Evolutionary conservation across 495 filamentous ascomycete genomes (phyloP).

Genomic region (Trichoderma gamsii): DNA sequence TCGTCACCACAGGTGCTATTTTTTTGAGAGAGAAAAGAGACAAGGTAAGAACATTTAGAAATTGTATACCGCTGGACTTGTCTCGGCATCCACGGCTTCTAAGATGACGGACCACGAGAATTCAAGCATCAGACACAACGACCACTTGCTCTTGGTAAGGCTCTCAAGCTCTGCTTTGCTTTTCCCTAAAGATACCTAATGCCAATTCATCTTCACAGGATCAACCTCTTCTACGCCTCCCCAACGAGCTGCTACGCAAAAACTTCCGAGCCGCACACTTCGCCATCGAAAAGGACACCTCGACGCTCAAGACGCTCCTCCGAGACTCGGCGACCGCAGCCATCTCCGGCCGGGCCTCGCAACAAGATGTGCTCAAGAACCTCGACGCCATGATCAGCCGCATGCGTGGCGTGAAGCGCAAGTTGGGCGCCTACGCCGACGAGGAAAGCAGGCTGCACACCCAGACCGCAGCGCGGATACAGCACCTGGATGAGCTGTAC

Average conservation of each 20-base stretch:
- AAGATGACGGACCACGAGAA: constrained; percentile 41
- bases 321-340: constrained; percentile 63
- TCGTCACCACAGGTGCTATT: background rate
- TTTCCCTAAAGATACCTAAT: background rate
- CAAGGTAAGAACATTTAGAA: background rate
- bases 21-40: background rate
- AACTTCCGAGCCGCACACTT: constrained; percentile 88
- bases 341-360: constrained; percentile 50
- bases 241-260: constrained; percentile 81
- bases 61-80: background rate
- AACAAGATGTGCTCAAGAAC: constrained; percentile 63
- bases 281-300: constrained; percentile 70
- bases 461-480: constrained; percentile 67
- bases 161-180: background rate
- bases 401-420: constrained; percentile 80
- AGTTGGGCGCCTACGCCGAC: constrained; percentile 68
- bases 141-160: constrained; percentile 43
- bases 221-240: constrained; percentile 88
- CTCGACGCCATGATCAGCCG: constrained; percentile 79
- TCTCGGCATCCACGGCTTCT: background rate
- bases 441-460: constrained; percentile 69
- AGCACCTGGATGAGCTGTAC: constrained; percentile 74
- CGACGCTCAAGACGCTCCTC: constrained; percentile 61
- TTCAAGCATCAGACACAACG: constrained; percentile 42
- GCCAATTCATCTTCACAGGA: constrained; percentile 50